These are phyloP conservation scores for Starmerella scarabaei DNA, from an alignment of 805 yeast genomes.

Conservation along the genomic window DNA sequence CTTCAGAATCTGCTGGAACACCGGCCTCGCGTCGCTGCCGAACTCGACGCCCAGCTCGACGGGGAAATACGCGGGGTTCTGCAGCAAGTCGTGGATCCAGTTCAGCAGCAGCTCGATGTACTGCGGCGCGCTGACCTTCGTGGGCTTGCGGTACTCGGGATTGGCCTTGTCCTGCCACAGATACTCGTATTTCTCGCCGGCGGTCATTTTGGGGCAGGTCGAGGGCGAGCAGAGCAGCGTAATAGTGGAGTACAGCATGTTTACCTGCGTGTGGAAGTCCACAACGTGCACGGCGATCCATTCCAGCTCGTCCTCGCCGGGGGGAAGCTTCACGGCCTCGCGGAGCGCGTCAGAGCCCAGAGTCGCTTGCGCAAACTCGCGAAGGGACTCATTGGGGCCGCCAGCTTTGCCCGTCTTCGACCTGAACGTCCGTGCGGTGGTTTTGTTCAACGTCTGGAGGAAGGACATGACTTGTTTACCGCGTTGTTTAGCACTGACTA, in stretches of 20 bases:
- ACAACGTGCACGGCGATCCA: slow-evolving; percentile 98
- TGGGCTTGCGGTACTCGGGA: slow-evolving; percentile 51
- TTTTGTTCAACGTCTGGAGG: slow-evolving; percentile 19
- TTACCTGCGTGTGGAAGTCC: slow-evolving; percentile 89
- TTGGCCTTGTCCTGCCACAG: slow-evolving; percentile 71
- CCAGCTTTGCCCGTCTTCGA: slow-evolving; percentile 23
- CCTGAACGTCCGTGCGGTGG: slow-evolving; percentile 28
- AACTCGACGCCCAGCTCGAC: slow-evolving; percentile 83
- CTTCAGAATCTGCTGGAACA: slow-evolving; percentile 77
- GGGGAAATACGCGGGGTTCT: slow-evolving; percentile 84
- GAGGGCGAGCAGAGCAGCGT: slow-evolving; percentile 92
- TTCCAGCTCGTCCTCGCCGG: slow-evolving; percentile 80
- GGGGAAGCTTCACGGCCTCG: slow-evolving; percentile 87
- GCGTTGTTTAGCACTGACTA: no score
- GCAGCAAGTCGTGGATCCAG: slow-evolving; percentile 90
- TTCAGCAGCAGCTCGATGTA: slow-evolving; percentile 86
- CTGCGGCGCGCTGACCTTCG: slow-evolving; percentile 84
- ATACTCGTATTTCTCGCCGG: slow-evolving; percentile 93
- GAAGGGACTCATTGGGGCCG: slow-evolving; percentile 32
- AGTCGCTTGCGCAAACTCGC: slow-evolving; percentile 87
- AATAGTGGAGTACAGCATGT: slow-evolving; percentile 90
- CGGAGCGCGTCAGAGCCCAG: slow-evolving; percentile 82
- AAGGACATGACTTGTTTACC: slow-evolving; percentile 21
- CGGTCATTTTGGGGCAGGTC: slow-evolving; percentile 96
- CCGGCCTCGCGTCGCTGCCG: slow-evolving; percentile 65